Evolutionary conservation across 441 rosid species (phyloP).

Genomic region (Monsonia emarginata): DNA sequence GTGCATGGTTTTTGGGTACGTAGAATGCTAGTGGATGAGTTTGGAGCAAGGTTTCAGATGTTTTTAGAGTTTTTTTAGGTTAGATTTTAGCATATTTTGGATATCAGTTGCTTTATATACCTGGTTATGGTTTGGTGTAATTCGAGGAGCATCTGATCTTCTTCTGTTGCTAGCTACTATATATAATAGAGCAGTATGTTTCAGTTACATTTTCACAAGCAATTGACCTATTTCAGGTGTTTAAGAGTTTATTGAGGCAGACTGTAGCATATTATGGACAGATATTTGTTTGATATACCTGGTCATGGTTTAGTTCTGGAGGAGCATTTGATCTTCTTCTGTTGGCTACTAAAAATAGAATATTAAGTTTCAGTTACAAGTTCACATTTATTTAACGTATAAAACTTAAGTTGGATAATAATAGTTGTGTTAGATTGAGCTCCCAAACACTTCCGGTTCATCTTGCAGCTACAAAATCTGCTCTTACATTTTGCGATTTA

Average conservation of each 20-base stretch:
- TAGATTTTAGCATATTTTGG: neutral
- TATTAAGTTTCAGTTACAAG: neutral
- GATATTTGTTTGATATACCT: neutral
- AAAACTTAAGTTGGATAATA: neutral
- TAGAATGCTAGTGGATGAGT: neutral
- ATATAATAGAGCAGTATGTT: neutral
- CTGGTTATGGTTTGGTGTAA: neutral
- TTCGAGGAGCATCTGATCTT: neutral
- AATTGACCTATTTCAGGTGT: too few species aligned
- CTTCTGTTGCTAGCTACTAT: neutral
- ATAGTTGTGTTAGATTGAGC: neutral
- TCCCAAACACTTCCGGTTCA: neutral
- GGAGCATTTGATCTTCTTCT: neutral
- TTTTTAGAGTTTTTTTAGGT: constrained; percentile 1
- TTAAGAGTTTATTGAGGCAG: constrained; percentile 1
- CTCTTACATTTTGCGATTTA: neutral
- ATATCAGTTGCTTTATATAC: neutral
- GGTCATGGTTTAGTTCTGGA: neutral
- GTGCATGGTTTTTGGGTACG: neutral
- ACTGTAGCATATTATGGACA: neutral
- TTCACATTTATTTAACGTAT: neutral
- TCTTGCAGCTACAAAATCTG: neutral
- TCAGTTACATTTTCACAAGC: too few species aligned
- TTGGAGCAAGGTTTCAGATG: neutral
- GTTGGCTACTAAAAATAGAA: neutral